Conservation (phyloP, 164 flowering plant species). For the Nymphaea thermarum region DNA sequence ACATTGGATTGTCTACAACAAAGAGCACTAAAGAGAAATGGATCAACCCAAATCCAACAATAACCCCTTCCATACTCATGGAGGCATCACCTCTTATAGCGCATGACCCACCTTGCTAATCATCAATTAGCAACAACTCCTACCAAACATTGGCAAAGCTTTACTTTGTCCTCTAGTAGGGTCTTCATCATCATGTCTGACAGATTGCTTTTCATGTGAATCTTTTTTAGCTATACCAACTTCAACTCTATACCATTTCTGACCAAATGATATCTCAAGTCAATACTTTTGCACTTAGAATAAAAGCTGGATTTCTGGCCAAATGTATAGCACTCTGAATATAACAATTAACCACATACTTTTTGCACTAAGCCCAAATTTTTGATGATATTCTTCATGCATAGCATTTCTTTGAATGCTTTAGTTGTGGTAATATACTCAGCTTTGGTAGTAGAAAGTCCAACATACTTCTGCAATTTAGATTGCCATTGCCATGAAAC, state of each 20-base stretch:
- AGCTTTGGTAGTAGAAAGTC: background rate
- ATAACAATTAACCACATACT: background rate
- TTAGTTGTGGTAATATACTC: background rate
- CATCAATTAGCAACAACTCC: too few relatives aligned
- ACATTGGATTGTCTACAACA: too few relatives aligned
- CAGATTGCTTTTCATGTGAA: background rate
- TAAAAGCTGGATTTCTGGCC: background rate
- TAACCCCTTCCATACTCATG: too few relatives aligned
- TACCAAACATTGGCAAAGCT: background rate
- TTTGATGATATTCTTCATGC: background rate
- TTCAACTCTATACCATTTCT: background rate
- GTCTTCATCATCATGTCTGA: constrained; percentile 4
- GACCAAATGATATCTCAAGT: background rate
- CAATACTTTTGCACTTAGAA: background rate
- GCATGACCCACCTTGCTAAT: too few relatives aligned
- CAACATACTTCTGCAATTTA: constrained; percentile 1
- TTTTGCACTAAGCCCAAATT: background rate
- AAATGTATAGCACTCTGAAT: background rate
- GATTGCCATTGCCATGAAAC: background rate
- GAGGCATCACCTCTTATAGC: too few relatives aligned
- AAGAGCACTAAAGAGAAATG: too few relatives aligned
- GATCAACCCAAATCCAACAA: too few relatives aligned
- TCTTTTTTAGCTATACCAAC: background rate
- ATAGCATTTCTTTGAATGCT: background rate
- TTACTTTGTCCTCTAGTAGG: background rate